These are phyloP conservation scores for Backusella macrospora DNA, from an alignment of 192 early-diverging fungal genomes.

Conservation along the genomic window DNA sequence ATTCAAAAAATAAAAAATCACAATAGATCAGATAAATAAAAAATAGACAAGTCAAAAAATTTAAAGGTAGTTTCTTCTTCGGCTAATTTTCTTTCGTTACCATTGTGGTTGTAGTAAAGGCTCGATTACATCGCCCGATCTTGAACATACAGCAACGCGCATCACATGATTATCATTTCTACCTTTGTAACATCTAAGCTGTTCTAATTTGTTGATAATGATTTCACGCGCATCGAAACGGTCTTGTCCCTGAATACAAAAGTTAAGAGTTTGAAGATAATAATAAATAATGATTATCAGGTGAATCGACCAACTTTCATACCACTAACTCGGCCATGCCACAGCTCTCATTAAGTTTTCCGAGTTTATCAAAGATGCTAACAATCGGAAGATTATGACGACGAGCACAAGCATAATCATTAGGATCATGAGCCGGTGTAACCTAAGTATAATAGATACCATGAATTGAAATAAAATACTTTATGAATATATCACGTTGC, in stretches of 20 bases:
- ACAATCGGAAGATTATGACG: constrained; percentile 80
- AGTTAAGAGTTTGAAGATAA: neutral
- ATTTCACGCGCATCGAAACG: constrained; percentile 82
- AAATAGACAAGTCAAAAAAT: no score
- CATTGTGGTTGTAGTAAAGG: constrained; percentile 96
- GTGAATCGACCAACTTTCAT: constrained; percentile 16
- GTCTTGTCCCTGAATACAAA: constrained; percentile 60
- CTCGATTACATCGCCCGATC: constrained; percentile 95
- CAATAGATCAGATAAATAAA: no score
- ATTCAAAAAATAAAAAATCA: neutral
- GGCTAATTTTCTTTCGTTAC: constrained; percentile 40
- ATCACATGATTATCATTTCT: constrained; percentile 81
- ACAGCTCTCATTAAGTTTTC: constrained; percentile 78
- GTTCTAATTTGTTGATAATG: constrained; percentile 67
- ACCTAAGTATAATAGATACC: constrained; percentile 55
- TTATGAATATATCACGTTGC: neutral
- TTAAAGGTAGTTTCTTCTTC: neutral
- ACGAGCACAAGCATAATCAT: constrained; percentile 88
- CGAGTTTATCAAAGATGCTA: constrained; percentile 86
- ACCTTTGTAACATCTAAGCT: constrained; percentile 70
- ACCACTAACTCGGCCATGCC: constrained; percentile 55
- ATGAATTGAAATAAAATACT: neutral
- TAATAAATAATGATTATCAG: neutral
- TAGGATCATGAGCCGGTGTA: constrained; percentile 93
- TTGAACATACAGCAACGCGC: constrained; percentile 67